These are phyloP conservation scores for Peterozyma toletana DNA, from an alignment of 805 yeast species.

Conservation along the genomic window DNA sequence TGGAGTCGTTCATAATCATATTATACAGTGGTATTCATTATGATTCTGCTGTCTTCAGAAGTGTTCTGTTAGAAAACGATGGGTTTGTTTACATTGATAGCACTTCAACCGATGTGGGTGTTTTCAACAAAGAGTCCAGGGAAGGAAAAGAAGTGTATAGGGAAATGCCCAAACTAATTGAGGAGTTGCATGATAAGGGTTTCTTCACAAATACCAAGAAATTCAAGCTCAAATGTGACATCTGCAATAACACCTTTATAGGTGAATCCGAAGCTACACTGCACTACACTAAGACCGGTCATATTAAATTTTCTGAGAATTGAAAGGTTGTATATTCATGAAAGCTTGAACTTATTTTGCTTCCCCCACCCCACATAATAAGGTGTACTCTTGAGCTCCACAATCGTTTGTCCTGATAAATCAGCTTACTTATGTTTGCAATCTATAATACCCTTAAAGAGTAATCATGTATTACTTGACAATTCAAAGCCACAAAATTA, in stretches of 20 bases:
- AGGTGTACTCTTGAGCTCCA: too few species aligned
- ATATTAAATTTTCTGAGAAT: slow-evolving; percentile 54
- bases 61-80: slow-evolving; percentile 7
- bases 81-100: too few species aligned
- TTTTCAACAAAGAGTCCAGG: slow-evolving; percentile 29
- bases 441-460: too few species aligned
- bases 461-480: too few species aligned
- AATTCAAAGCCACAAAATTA: too few species aligned
- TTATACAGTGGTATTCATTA: slow-evolving; percentile 70
- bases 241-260: slow-evolving; percentile 40
- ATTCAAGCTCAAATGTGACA: slow-evolving; percentile 50
- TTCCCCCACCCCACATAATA: too few species aligned
- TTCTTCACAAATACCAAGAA: slow-evolving; percentile 60
- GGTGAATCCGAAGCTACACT: slow-evolving; percentile 62
- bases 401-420: too few species aligned
- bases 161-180: slow-evolving; percentile 32
- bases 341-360: too few species aligned
- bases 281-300: slow-evolving; percentile 61
- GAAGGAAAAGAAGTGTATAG: slow-evolving; percentile 26
- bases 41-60: slow-evolving; percentile 46
- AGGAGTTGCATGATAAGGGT: slow-evolving; percentile 38
- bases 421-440: too few species aligned
- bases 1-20: slow-evolving; percentile 38
- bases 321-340: background rate
- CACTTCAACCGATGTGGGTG: slow-evolving; percentile 19